Base-by-base conservation (phyloP, 2,329 filamentous ascomycete genomes). In the Talaromyces sp. region DNA sequence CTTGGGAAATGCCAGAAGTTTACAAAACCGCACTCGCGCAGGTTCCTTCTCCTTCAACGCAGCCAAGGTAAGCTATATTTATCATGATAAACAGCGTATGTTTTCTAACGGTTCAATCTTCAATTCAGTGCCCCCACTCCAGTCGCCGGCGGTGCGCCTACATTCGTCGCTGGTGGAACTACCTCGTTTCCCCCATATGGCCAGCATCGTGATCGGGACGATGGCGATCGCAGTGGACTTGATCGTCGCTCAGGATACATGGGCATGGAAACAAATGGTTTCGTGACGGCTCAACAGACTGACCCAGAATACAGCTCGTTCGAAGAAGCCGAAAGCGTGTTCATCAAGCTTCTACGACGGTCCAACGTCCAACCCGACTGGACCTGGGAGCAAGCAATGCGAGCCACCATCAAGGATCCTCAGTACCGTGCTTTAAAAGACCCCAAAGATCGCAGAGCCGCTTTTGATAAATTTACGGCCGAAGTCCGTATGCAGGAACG, bases 391-490 rank as follows among this genome's bases (percentile, higher is more conserved):
- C 91, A 97, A 77, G 88, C 92, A 2, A 88, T 99, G 81, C 90
- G 90, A 61, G 87, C 88, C 22, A 91, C 92, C 19, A 92, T 96
- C 70, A 94, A 91, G 73, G 95, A 99, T 70, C 88, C 93, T 54
- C 92, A 97, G 73, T 98, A 95, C 77, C 90, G 94, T 67, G 91
- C 95, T 22, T 88, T 99, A 70, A 95, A 94, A 73, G 93, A 97
- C 72, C 92, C 95, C 5, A 93, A 90, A 77, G 93, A 97, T 74
- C 88, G 95, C 70, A 95, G 92, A 78, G 84, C 88, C 69, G 92
- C 93, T 19, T 99, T 97, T 78, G 92, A 97, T 80, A 97, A 97
- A 81, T 99, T 95, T 82, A 92, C 92, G 75, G 85, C 92, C 72
- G 92, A 98, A 76, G 86, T 96, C 78, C 88, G 95, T 70, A 84